Evolutionary conservation across 2,329 filamentous ascomycete species (phyloP).

Genomic region (Tolypocladium guangdongense): DNA sequence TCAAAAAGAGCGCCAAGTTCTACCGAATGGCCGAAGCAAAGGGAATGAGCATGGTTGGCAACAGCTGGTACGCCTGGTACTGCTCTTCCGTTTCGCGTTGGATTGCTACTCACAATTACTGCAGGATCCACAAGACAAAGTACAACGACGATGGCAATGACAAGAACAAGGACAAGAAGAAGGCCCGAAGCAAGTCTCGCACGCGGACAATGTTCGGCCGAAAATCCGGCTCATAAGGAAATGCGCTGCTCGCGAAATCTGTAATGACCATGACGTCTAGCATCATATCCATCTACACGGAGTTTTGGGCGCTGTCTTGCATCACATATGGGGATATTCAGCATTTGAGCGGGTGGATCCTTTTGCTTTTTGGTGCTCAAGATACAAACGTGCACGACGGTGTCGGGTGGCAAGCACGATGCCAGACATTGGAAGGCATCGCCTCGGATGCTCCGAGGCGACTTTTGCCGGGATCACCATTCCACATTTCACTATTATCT

Average conservation of each 20-base stretch:
- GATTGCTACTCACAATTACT: not conserved
- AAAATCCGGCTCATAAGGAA: conserved; percentile 16
- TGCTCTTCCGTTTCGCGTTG: not conserved
- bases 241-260: not conserved
- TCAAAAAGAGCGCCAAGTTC: conserved; percentile 86
- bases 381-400: not conserved
- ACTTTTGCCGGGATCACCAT: not conserved
- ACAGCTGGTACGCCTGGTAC: conserved; percentile 69
- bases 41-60: conserved; percentile 95
- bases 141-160: conserved; percentile 57
- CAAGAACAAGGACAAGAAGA: conserved; percentile 44
- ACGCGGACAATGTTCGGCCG: conserved; percentile 61
- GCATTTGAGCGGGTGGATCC: conserved; percentile 10
- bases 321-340: conserved; percentile 3
- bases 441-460: not conserved
- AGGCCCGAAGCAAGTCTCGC: conserved; percentile 64
- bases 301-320: conserved; percentile 17
- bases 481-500: not conserved
- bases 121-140: conserved; percentile 92
- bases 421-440: not conserved
- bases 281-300: conserved; percentile 20
- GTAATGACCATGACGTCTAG: conserved; percentile 19
- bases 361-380: conserved; percentile 3
- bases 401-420: not conserved
- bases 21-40: conserved; percentile 86